Evolutionary conservation across 2,329 filamentous ascomycete genomes (phyloP).

Genomic region (Fusarium proliferatum): DNA sequence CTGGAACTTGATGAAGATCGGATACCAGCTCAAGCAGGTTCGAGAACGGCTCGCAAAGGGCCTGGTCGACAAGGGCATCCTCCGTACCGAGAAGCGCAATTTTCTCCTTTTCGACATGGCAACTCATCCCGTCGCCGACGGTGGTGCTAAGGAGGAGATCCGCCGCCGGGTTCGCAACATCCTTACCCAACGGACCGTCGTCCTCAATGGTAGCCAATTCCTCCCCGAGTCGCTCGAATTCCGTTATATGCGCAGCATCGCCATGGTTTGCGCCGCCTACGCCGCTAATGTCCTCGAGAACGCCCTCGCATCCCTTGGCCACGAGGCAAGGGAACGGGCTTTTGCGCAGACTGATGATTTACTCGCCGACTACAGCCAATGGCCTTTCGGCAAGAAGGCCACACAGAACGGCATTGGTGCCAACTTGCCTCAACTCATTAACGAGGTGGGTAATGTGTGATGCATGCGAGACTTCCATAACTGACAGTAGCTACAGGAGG

Average conservation of each 20-base stretch:
- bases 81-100: constrained; percentile 98
- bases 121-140: constrained; percentile 95
- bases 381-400: constrained; percentile 91
- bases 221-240: constrained; percentile 95
- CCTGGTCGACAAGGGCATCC: constrained; percentile 97
- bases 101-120: constrained; percentile 99
- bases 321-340: constrained; percentile 92
- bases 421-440: constrained; percentile 87
- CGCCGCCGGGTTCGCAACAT: constrained; percentile 91
- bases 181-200: constrained; percentile 92
- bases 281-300: constrained; percentile 98
- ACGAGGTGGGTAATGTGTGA: constrained; percentile 66
- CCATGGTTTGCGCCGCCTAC: constrained; percentile 98
- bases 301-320: constrained; percentile 90
- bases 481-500: constrained; percentile 65
- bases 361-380: constrained; percentile 95
- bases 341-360: constrained; percentile 98
- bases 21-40: constrained; percentile 99
- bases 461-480: neutral
- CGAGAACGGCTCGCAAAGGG: constrained; percentile 97
- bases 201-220: constrained; percentile 87
- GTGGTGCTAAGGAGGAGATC: constrained; percentile 97
- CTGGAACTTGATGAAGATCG: constrained; percentile 99
- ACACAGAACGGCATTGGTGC: constrained; percentile 85
- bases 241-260: constrained; percentile 88